A percentile compares a stretch with the other conserved stretches of the same genome.
Evolutionary conservation across 371 early-diverging fungal species (phyloP).

Genomic region (Mortierella sp.): DNA sequence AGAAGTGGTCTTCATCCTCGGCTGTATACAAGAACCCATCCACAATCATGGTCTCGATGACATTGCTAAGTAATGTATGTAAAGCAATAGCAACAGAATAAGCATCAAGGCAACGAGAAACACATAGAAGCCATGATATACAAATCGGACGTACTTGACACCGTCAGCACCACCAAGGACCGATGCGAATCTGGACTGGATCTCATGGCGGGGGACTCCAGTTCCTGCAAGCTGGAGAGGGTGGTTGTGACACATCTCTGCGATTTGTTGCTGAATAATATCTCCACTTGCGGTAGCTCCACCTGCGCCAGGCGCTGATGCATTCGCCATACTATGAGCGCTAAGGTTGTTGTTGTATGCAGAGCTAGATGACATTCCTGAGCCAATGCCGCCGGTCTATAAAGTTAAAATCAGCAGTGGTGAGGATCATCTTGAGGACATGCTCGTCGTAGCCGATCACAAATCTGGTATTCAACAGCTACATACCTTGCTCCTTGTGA

Average conservation of each 20-base stretch:
- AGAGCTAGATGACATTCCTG: not conserved
- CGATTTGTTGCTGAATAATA: conserved; percentile 9
- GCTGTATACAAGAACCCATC: conserved; percentile 28
- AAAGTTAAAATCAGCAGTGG: not conserved
- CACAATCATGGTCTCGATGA: conserved; percentile 7
- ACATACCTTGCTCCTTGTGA: conserved; percentile 40
- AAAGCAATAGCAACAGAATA: not conserved
- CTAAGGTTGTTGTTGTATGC: conserved; percentile 8
- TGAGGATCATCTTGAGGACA: no score
- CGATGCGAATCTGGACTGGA: conserved; percentile 9
- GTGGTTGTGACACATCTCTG: conserved; percentile 10
- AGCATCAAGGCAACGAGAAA: not conserved
- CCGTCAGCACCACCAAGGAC: conserved; percentile 13
- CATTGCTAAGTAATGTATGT: not conserved
- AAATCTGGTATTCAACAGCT: no score
- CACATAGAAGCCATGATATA: not conserved
- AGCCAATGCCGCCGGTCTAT: not conserved
- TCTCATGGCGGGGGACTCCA: conserved; percentile 27
- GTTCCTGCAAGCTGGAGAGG: conserved; percentile 3
- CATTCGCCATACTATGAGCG: conserved; percentile 1
- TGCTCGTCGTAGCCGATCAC: no score
- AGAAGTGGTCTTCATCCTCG: conserved; percentile 34
- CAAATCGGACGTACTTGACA: conserved; percentile 21
- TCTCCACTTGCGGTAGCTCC: not conserved
- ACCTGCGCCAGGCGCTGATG: not conserved